Evolutionary conservation across 352 stramenopile species (phyloP).

Genomic region (Phytophthora foliorum): DNA sequence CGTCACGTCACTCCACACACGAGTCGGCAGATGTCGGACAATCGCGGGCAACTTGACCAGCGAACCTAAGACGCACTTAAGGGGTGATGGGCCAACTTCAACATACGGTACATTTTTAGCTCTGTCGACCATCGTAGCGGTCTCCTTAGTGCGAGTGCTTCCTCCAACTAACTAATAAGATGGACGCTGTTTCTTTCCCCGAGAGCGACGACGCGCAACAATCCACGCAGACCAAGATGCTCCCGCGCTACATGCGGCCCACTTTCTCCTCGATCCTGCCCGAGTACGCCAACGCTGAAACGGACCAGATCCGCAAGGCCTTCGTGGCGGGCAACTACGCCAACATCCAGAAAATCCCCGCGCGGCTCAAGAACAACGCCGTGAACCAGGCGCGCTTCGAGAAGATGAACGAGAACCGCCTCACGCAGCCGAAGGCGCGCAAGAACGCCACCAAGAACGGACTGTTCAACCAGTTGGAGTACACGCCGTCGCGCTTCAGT

Average conservation of each 20-base stretch:
- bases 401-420: conserved; percentile 83
- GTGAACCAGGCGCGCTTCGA: conserved; percentile 77
- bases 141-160: too few species aligned
- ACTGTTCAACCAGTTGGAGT: conserved; percentile 85
- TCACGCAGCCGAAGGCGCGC: conserved; percentile 41
- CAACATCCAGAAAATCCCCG: conserved; percentile 75
- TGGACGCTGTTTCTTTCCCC: conserved; percentile 13
- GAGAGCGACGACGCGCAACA: conserved; percentile 5
- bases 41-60: conserved; percentile 9
- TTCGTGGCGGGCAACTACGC: conserved; percentile 75
- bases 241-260: conserved; percentile 85
- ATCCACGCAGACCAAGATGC: conserved; percentile 20
- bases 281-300: conserved; percentile 82
- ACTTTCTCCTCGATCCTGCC: conserved; percentile 87
- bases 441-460: conserved; percentile 76
- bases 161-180: background rate
- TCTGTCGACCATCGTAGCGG: background rate
- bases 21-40: conserved; percentile 3
- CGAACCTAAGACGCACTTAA: conserved; percentile 30
- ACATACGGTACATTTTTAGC: conserved; percentile 29
- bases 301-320: conserved; percentile 80
- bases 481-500: conserved; percentile 74
- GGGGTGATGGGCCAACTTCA: conserved; percentile 32
- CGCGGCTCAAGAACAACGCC: conserved; percentile 57
- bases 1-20: conserved; percentile 16